Evolutionary conservation across 2,329 filamentous ascomycete genomes (phyloP), one percentile per base, ranked within the genome.

Genomic region (Hypoxylon sp.): DNA sequence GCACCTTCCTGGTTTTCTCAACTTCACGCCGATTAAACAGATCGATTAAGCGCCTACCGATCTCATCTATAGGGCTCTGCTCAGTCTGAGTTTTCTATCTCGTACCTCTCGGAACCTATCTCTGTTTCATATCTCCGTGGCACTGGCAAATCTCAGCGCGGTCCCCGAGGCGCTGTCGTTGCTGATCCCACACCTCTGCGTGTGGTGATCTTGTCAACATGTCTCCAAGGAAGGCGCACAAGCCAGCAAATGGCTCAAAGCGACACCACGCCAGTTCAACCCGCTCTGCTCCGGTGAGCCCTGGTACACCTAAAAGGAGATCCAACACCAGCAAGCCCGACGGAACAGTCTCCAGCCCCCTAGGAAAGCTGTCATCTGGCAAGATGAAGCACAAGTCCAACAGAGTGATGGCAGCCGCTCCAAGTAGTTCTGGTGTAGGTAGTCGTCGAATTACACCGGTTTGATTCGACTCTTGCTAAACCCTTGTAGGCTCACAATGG

Each of bases 141-240:
- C n/a, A 35, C 31, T 17, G 17, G 31, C n/a, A 40, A 11, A 40
- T 2, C 13, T 23, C 17, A 7, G 35, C 10, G 21, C 7, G 15
- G 4, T 15, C 17, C 20, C 8, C 7, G 18, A 9, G 13, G 17
- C 35, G 9, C 21, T 23, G 5, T 17, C 18, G 20, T 10, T 4
- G n/a, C n/a, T n/a, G n/a, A n/a, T n/a, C 23, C 11, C n/a, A 11
- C 5, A 48, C 13, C 37, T 27, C 7, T 8, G 20, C 26, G 24
- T 55, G 29, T 49, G 24, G 46, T 48, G 26, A 42, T 43, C 46
- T 49, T 10, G 18, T 26, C 27, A 38, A 17, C 26, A 62, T 62
- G 58, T 35, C 47, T 37, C 23, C 38, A 3, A 9, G 21, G 33
- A 55, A 45, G 13, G 18, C 10, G 41, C 29, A n/a, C 17, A 13